Evolutionary conservation across 83 land plant species (phyloP).

Genomic region (Thuja plicata): DNA sequence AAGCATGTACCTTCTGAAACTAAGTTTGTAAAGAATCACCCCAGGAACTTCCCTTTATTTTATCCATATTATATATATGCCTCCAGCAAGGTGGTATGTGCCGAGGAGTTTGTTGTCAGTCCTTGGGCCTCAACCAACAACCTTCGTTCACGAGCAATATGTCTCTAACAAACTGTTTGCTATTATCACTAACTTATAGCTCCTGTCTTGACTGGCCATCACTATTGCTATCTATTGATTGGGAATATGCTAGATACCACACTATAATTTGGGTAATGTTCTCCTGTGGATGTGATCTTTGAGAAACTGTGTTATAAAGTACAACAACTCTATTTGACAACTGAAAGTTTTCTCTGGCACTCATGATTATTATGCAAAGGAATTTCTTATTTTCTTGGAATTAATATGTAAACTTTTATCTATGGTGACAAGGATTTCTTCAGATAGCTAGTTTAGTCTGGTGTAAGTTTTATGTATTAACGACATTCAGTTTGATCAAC

Average conservation of each 20-base stretch:
- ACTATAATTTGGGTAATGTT: not conserved
- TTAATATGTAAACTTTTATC: not conserved
- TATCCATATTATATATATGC: not conserved
- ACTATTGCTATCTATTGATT: not conserved
- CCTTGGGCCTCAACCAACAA: not conserved
- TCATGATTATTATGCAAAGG: not conserved
- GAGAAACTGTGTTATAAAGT: not conserved
- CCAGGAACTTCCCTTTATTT: not conserved
- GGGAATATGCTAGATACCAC: not conserved
- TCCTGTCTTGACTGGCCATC: not conserved
- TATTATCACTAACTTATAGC: not conserved
- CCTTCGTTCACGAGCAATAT: not conserved
- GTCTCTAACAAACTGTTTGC: not conserved
- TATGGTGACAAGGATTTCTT: not conserved
- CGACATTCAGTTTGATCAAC: not conserved
- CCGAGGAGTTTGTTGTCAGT: not conserved
- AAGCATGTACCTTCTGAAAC: not conserved
- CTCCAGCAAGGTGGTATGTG: not conserved
- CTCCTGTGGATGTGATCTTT: not conserved
- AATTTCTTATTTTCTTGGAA: not conserved
- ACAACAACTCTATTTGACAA: not conserved
- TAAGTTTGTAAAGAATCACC: not conserved
- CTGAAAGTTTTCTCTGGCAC: not conserved
- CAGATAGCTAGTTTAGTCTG: not conserved
- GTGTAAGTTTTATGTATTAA: not conserved